These are phyloP conservation scores for Nematocida ironsii DNA, from an alignment of 371 early-diverging fungal species.

Conservation along the genomic window DNA sequence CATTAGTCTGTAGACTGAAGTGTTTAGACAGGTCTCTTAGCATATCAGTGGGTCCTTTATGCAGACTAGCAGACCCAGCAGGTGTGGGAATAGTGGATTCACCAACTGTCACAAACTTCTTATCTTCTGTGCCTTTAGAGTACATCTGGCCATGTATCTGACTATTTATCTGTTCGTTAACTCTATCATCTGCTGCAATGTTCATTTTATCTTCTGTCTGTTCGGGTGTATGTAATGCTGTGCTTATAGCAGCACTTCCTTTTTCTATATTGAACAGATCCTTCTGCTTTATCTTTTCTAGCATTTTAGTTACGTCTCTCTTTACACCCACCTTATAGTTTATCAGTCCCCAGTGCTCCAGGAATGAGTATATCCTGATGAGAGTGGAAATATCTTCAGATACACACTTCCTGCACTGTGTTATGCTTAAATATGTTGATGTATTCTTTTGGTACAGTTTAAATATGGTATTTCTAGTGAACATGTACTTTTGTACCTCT, in stretches of 20 bases:
- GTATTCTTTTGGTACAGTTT: slow-evolving; percentile 45
- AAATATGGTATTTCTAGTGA: slow-evolving; percentile 45
- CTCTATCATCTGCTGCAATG: not conserved
- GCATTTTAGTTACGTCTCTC: slow-evolving; percentile 33
- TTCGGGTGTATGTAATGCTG: slow-evolving; percentile 9
- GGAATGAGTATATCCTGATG: slow-evolving; percentile 87
- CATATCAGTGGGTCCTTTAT: slow-evolving; percentile 1
- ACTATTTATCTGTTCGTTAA: not conserved
- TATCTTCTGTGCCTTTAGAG: not conserved
- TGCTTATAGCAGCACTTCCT: slow-evolving; percentile 11
- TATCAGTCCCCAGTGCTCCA: slow-evolving; percentile 97
- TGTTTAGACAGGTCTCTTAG: slow-evolving; percentile 41
- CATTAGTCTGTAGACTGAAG: slow-evolving; percentile 26
- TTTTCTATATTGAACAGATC: slow-evolving; percentile 3
- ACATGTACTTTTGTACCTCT: slow-evolving; percentile 24
- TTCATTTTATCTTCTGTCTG: not conserved
- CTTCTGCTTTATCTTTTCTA: slow-evolving; percentile 26
- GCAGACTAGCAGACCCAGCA: not conserved
- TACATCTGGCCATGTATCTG: not conserved
- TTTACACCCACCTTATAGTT: slow-evolving; percentile 73
- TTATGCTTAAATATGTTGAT: slow-evolving; percentile 35
- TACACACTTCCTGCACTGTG: slow-evolving; percentile 75
- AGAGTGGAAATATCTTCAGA: slow-evolving; percentile 93
- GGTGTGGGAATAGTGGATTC: slow-evolving; percentile 40
- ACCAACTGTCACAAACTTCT: slow-evolving; percentile 20